Percentiles rank a stretch among this genome's conserved stretches.
phyloP scores from a whole-genome alignment of 2,329 filamentous ascomycete species.

The Sordariomycetes sp. region DNA sequence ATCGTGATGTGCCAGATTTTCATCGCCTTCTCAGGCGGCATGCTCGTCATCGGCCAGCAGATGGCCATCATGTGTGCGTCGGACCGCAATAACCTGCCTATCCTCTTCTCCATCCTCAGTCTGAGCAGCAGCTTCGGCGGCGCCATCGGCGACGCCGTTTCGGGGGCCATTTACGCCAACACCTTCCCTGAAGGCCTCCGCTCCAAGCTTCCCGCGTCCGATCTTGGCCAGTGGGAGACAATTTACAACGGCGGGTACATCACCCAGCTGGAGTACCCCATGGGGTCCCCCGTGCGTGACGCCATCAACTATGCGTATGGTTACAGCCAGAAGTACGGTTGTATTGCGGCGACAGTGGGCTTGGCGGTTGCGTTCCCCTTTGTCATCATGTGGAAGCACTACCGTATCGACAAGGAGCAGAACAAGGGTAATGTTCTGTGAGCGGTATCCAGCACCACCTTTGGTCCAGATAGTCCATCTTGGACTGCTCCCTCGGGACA shows the following conservation, averaged over 20 bases:
- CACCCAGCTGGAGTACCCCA: slow-evolving; percentile 35
- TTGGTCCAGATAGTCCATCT: no score
- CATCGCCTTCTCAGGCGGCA: slow-evolving; percentile 42
- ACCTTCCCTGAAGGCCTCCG: slow-evolving; percentile 36
- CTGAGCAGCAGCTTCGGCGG: slow-evolving; percentile 44
- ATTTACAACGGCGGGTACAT: slow-evolving; percentile 37
- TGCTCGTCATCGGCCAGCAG: slow-evolving; percentile 42
- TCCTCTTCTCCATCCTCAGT: slow-evolving; percentile 40
- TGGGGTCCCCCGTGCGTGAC: slow-evolving; percentile 31
- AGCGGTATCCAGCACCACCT: not conserved
- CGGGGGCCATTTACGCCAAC: slow-evolving; percentile 47
- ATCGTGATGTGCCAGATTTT: slow-evolving; percentile 48
- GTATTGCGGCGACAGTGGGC: slow-evolving; percentile 27
- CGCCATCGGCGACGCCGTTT: slow-evolving; percentile 43
- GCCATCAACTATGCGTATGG: slow-evolving; percentile 49
- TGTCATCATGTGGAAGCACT: slow-evolving; percentile 30
- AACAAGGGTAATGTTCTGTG: slow-evolving; percentile 22
- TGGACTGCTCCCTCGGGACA: no score
- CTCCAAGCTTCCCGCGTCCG: slow-evolving; percentile 29
- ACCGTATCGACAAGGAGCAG: slow-evolving; percentile 30
- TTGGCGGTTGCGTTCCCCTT: slow-evolving; percentile 25
- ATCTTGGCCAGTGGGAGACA: slow-evolving; percentile 18
- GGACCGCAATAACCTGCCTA: slow-evolving; percentile 40
- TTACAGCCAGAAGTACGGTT: slow-evolving; percentile 30
- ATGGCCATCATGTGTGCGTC: slow-evolving; percentile 44